Conservation (phyloP, 257 asterid genomes). For the Salvia splendens region DNA sequence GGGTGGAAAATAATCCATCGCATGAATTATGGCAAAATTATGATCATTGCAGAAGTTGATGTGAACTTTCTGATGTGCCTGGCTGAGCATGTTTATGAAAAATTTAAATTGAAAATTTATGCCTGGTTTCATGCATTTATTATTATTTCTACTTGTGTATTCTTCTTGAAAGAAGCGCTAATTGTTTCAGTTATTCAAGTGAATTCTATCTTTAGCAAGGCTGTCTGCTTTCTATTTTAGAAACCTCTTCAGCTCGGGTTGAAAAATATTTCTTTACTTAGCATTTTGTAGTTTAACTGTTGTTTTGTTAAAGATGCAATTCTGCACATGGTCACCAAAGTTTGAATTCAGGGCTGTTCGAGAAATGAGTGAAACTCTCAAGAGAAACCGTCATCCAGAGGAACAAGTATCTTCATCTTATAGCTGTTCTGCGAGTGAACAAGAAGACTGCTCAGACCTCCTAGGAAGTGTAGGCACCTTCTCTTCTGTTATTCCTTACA, state of each 20-base stretch:
- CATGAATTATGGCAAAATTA: neutral
- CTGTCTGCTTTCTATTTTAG: neutral
- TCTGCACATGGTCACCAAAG: slow-evolving; percentile 25
- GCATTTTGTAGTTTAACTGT: slow-evolving; percentile 23
- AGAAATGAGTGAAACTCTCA: slow-evolving; percentile 70
- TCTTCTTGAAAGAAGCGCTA: slow-evolving; percentile 4
- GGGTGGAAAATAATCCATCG: neutral
- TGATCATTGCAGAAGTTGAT: slow-evolving; percentile 2
- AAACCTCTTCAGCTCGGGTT: slow-evolving; percentile 19
- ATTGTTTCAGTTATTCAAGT: slow-evolving; percentile 5
- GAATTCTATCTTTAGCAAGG: slow-evolving; percentile 22
- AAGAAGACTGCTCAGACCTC: slow-evolving; percentile 52
- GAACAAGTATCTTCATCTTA: slow-evolving; percentile 48
- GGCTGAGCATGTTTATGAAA: neutral
- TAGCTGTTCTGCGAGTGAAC: slow-evolving; percentile 60
- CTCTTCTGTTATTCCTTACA: slow-evolving; percentile 29
- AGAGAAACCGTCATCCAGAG: slow-evolving; percentile 55
- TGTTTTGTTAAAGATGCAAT: slow-evolving; percentile 25
- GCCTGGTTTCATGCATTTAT: neutral
- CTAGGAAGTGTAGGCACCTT: slow-evolving; percentile 59
- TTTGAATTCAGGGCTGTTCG: slow-evolving; percentile 75
- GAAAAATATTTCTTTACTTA: neutral
- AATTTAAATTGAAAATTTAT: neutral
- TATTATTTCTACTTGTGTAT: neutral
- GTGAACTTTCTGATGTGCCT: slow-evolving; percentile 17